Base-by-base conservation (phyloP, 179 eudicot genomes). In the Carnegiea gigantea region DNA sequence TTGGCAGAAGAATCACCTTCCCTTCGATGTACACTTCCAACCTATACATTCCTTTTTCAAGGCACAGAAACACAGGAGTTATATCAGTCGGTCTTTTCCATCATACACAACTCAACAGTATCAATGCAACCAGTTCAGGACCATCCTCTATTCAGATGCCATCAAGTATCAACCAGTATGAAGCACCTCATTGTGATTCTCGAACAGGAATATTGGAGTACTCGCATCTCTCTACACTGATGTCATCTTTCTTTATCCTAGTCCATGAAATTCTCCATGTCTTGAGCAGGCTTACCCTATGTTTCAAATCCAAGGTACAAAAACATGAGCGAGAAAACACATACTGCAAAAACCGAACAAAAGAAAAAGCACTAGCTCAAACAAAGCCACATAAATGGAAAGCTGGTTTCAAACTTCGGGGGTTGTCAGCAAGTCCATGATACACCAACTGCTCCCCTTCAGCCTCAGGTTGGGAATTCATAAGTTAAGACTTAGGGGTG, bases 181-280 rank as follows among this genome's bases (percentile, higher is more conserved):
- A 76, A 77, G 36, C 44, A 30, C 71, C 46, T 79, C 60, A 70
- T 5, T 44, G 74, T 46, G 86, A 78, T 75, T 92, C 97, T 83
- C 89, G 91, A 12, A 65, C 81, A 24, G 94, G 90, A 76, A 92
- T 92, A 43, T 64, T 71, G 18, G 92, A 43, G 86, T 95, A 95
- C 60, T 82, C 82, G 70, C 80, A 84, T 74, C 84, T 88, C 83
- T 89, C 93, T 40, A 82, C 89, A 46, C 44, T 30, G 73, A 83
- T 82, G 54, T 87, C 90, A 64, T 90, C 86, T 82, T 76, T 90
- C 74, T 77, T 84, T 23, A 77, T 80, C 77, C 79, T 91, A 21
- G 89, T 88, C 98, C 97, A 91, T 12, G 95, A 88, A 73, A 89
- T 72, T 86, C 85, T 93, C 98, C 97, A 95, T 12, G 78, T 85